A percentile compares a stretch with the other conserved stretches of the same genome.
Conservation (phyloP, 345 rosid genomes). For the Eutrema japonicum region DNA sequence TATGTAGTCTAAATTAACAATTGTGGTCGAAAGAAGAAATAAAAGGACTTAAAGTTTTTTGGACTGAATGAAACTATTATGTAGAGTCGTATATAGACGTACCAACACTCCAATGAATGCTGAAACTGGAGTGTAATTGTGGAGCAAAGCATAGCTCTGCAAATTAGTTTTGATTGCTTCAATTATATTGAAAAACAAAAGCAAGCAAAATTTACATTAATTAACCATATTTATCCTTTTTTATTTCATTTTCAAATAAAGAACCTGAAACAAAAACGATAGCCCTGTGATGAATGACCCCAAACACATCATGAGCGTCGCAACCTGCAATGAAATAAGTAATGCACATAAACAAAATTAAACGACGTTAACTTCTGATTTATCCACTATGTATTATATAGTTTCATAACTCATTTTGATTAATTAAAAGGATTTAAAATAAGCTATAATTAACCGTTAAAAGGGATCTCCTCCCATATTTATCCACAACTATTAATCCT, state of each 20-base stretch:
- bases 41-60: background rate
- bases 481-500: constrained; percentile 71
- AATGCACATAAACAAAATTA: background rate
- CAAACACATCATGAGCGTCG: constrained; percentile 76
- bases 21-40: too few species aligned
- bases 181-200: background rate
- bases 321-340: constrained; percentile 50
- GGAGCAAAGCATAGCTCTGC: constrained; percentile 37
- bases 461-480: constrained; percentile 73
- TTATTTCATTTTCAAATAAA: background rate
- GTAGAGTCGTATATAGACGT: background rate
- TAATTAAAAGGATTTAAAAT: background rate
- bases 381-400: background rate
- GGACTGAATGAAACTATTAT: background rate
- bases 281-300: constrained; percentile 67
- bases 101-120: constrained; percentile 41
- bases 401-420: background rate
- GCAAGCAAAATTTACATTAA: background rate
- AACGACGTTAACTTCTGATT: background rate
- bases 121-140: constrained; percentile 32
- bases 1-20: background rate
- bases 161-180: constrained; percentile 4
- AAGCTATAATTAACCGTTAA: constrained; percentile 51
- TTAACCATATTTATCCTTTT: background rate
- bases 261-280: constrained; percentile 68